Base-by-base conservation (phyloP, 345 rosid genomes). In the Linum usitatissimum region DNA sequence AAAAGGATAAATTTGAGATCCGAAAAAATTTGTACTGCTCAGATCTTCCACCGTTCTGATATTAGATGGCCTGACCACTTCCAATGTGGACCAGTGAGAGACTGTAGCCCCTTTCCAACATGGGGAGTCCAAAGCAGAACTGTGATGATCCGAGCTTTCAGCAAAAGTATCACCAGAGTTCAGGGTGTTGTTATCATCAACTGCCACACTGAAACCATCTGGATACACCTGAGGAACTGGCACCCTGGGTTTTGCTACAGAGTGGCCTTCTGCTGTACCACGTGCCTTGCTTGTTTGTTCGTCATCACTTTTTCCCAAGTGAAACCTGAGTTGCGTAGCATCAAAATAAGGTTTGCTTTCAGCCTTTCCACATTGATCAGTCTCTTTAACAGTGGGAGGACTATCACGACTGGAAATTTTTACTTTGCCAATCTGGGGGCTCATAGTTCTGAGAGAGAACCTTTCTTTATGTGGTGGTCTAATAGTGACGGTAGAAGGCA, bases 51-150 rank as follows among this genome's bases (percentile, higher is more conserved):
- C 56, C 17, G 68, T 78, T 67, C 69, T 76, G 61, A n/a, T 61
- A 66, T 66, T 56, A 17, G 74, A 72, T 49, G 73, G 59, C 57
- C 66, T 4, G 20, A 68, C 64, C 51, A 67, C 59, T 71, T 74
- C 73, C 60, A 63, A 69, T 54, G 73, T 68, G 57, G 75, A 68
- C 64, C 58, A 65, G 67, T 61, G 75, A 58, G 79, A 69, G 64
- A 68, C 66, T 2, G 70, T 70, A 65, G 81, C 85, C 67, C 81
- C 85, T 72, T 59, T 80, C 76, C 79, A 83, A 80, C 83, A 81
- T 20, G 83, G 85, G 31, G 86, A 81, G 69, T 73, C 93, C 77
- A 70, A 77, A 59, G 76, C 66, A 70, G 53, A 81, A 66, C 62
- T 57, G 67, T 45, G 64, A 68, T 73, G 70, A 77, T 80, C 85